Percentiles rank a stretch among this genome's conserved stretches.
Conservation (phyloP, 2,329 filamentous ascomycete species). For the Tolypocladium pustulatum region DNA sequence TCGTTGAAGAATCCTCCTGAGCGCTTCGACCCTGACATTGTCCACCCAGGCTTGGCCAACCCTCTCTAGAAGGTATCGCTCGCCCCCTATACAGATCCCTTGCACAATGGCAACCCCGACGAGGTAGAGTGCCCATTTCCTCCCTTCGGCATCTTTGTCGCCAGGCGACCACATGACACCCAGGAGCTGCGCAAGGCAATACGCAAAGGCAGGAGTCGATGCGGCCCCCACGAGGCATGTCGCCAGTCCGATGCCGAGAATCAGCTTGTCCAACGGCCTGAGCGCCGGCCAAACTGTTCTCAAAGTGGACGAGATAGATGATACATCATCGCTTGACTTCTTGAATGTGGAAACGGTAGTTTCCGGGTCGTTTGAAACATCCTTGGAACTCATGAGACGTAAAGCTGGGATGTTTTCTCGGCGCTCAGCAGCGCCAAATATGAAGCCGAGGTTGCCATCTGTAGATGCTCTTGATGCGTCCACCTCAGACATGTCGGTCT, state of each 20-base stretch:
- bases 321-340: slow-evolving; percentile 1
- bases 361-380: neutral
- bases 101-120: slow-evolving; percentile 58
- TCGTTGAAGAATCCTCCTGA: slow-evolving; percentile 63
- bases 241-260: slow-evolving; percentile 50
- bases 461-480: too few species aligned
- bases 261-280: slow-evolving; percentile 33
- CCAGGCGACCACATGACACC: slow-evolving; percentile 52
- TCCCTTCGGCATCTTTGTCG: slow-evolving; percentile 37
- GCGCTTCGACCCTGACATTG: slow-evolving; percentile 53
- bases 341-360: neutral
- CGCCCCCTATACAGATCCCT: slow-evolving; percentile 51
- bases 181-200: slow-evolving; percentile 62
- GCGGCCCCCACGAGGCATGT: slow-evolving; percentile 54
- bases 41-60: slow-evolving; percentile 71
- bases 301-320: slow-evolving; percentile 14
- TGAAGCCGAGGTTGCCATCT: slow-evolving; percentile 7
- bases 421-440: slow-evolving; percentile 13
- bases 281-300: slow-evolving; percentile 62
- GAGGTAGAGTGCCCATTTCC: slow-evolving; percentile 60
- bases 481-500: neutral
- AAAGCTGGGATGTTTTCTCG: slow-evolving; percentile 18
- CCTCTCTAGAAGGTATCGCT: slow-evolving; percentile 62
- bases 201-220: slow-evolving; percentile 65
- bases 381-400: slow-evolving; percentile 1